A percentile compares a stretch with the other conserved stretches of the same genome.
Conservation (phyloP, 768 basidiomycete genomes). For the Amanita rubescens region DNA sequence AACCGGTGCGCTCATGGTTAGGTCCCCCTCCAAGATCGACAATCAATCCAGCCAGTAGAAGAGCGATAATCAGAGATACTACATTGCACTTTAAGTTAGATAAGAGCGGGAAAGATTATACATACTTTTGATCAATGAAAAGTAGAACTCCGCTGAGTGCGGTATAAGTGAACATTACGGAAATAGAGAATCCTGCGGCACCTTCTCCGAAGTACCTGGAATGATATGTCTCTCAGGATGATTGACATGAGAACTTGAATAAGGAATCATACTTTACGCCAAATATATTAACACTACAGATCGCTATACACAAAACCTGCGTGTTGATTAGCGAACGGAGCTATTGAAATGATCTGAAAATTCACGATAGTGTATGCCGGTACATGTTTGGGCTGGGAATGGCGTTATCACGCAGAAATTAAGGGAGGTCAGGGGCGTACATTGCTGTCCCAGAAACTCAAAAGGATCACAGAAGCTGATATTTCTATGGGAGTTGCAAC, state of each 20-base stretch:
- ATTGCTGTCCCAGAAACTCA: constrained; percentile 66
- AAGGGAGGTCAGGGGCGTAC: constrained; percentile 23
- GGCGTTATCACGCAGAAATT: background rate
- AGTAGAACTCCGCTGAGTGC: constrained; percentile 52
- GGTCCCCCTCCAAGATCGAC: constrained; percentile 79
- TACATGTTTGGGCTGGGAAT: constrained; percentile 36
- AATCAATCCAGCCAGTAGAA: constrained; percentile 56
- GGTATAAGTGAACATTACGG: constrained; percentile 1
- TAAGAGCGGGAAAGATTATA: background rate
- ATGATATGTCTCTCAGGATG: background rate
- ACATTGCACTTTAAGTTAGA: background rate
- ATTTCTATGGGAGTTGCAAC: constrained; percentile 70
- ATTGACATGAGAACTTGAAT: background rate
- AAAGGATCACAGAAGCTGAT: constrained; percentile 59
- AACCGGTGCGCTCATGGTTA: constrained; percentile 55
- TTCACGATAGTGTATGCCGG: constrained; percentile 46
- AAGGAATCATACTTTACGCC: constrained; percentile 51
- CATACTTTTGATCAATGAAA: constrained; percentile 60
- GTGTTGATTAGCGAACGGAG: background rate
- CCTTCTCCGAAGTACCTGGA: constrained; percentile 59
- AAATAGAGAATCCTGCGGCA: constrained; percentile 14
- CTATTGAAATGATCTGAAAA: background rate
- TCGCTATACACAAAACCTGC: constrained; percentile 44
- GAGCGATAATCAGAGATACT: constrained; percentile 54
- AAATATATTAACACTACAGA: constrained; percentile 58